Evolutionary conservation across 257 asterid species (phyloP), one percentile per base, ranked within the genome.

Genomic region (Vinca minor): DNA sequence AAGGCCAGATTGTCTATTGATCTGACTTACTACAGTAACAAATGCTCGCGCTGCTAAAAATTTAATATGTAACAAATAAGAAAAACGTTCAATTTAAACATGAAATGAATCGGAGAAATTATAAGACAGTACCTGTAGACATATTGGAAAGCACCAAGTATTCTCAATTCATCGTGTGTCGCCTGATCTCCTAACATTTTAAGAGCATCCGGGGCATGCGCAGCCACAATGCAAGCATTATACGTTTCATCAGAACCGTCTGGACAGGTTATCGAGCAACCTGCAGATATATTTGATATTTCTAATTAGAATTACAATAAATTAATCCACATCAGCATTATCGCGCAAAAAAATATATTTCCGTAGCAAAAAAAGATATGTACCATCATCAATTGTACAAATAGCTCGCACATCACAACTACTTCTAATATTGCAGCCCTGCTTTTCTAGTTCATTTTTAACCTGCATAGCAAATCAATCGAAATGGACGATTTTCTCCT

Each of bases 201-300:
- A 45, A 92, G 74, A 59, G 96, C 84, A 77, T 92, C 94, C 4
- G 96, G 96, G 44, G 96, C 98, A 69, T 89, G 98, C 34, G 94
- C 79, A 68, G 88, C 96, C 20, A 92, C 73, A 71, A 92, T 76
- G 85, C 98, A 87, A 12, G 76, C 77, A 39, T 92, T 84, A 12
- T 69, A 87, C 50, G 23, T 61, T 4, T 89, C 93, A 47, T 81
- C 69, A 6, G 78, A 68, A 3, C 91, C 95, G 59, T 84, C 85
- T 50, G 62, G 70, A 63, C 84, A 82, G 44, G 77, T 80, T 56
- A 89, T 21, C 44, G 70, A 36, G 66, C 95, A 87, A 55, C 94
- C 98, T 92, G 83, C 54, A 81, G 20, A 69, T n/a, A n/a, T 20
- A 41, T 63, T 39, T 49, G 41, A 29, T 42, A 65, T 41, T 20